phyloP scores from a whole-genome alignment of 192 early-diverging fungal genomes.

The Coemansia aciculifera region DNA sequence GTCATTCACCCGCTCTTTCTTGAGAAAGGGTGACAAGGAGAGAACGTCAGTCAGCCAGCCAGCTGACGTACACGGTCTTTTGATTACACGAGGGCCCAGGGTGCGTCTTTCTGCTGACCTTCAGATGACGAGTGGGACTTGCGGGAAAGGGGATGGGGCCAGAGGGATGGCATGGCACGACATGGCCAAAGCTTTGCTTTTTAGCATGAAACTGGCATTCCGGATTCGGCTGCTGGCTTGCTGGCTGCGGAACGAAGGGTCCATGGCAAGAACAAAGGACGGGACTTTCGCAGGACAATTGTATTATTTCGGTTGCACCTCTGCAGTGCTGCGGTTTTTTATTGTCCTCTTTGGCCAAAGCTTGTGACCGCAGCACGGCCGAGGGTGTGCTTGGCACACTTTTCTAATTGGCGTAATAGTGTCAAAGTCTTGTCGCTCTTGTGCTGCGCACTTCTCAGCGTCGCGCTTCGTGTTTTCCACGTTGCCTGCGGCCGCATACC shows the following conservation, averaged over 20 bases:
- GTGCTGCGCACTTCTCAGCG: constrained; percentile 1
- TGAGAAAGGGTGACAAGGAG: not conserved
- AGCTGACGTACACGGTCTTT: not conserved
- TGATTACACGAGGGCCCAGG: not conserved
- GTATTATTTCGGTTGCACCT: not conserved
- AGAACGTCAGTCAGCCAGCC: not conserved
- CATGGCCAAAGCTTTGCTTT: not conserved
- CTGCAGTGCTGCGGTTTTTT: not conserved
- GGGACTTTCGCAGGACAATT: not conserved
- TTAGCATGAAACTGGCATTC: not conserved
- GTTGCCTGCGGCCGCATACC: not conserved
- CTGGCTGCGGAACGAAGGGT: not conserved
- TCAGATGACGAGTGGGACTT: not conserved
- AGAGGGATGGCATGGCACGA: not conserved
- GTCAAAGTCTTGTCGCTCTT: not conserved
- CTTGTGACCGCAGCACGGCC: not conserved
- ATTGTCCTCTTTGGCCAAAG: not conserved
- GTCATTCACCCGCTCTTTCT: not conserved
- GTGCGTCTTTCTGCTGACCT: not conserved
- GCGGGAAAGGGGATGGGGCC: not conserved
- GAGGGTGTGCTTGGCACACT: not conserved
- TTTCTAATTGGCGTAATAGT: not conserved
- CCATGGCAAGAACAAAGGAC: not conserved
- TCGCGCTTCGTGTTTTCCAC: not conserved
- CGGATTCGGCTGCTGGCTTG: not conserved